Conservation (phyloP, 176 grass and related monocot species). For the Paspalum vaginatum region DNA sequence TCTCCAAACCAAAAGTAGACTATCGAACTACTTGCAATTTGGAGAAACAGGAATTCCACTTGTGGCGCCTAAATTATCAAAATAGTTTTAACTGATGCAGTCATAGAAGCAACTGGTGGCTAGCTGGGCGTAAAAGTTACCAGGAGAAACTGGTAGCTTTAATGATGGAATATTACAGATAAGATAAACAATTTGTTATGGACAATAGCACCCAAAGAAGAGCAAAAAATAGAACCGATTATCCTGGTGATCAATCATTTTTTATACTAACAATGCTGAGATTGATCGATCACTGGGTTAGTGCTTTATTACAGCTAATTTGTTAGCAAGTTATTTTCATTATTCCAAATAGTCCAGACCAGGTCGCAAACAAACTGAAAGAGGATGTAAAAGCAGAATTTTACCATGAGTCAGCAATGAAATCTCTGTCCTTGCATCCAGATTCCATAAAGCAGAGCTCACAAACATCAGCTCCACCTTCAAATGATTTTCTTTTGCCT, state of each 20-base stretch:
- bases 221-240: background rate
- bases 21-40: slow-evolving; percentile 28
- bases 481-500: slow-evolving; percentile 69
- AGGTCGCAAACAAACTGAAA: background rate
- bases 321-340: background rate
- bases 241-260: background rate
- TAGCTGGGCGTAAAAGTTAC: background rate
- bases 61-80: background rate
- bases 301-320: background rate
- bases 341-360: background rate
- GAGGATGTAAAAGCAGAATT: background rate
- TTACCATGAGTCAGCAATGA: slow-evolving; percentile 51
- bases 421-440: slow-evolving; percentile 54
- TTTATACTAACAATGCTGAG: background rate
- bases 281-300: background rate
- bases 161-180: slow-evolving; percentile 1
- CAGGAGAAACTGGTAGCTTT: background rate
- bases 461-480: slow-evolving; percentile 51
- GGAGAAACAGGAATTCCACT: background rate
- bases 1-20: slow-evolving; percentile 40
- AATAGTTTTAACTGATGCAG: slow-evolving; percentile 6
- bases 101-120: background rate
- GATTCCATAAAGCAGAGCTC: slow-evolving; percentile 59
- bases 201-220: background rate
- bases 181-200: slow-evolving; percentile 8